These are phyloP conservation scores for Ogataea naganishii DNA, from an alignment of 805 yeast genomes.

Conservation along the genomic window DNA sequence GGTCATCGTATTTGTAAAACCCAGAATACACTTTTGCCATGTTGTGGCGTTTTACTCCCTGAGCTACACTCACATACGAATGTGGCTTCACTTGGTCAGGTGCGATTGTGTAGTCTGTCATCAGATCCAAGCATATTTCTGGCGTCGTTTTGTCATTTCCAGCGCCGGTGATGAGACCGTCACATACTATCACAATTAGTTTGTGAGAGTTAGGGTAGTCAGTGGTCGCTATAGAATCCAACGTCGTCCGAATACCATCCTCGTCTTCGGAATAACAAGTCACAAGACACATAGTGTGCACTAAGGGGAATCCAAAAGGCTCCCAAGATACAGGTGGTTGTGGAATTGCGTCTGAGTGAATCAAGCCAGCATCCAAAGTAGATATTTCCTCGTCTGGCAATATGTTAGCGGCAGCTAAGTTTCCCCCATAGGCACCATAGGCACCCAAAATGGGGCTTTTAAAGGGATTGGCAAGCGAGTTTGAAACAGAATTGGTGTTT, in stretches of 20 bases:
- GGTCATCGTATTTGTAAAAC: constrained; percentile 76
- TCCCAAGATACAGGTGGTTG: constrained; percentile 88
- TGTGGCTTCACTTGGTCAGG: constrained; percentile 69
- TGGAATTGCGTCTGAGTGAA: constrained; percentile 74
- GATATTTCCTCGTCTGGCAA: constrained; percentile 30
- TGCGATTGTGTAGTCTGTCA: constrained; percentile 68
- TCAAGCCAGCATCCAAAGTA: constrained; percentile 47
- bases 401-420: no score
- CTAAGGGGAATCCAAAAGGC: constrained; percentile 77
- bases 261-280: constrained; percentile 95
- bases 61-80: constrained; percentile 93
- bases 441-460: constrained; percentile 7
- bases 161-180: constrained; percentile 90
- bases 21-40: constrained; percentile 97
- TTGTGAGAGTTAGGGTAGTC: constrained; percentile 95
- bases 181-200: constrained; percentile 77
- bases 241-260: constrained; percentile 74
- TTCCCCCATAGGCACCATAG: constrained; percentile 18
- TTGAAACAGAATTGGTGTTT: constrained; percentile 13
- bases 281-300: constrained; percentile 66
- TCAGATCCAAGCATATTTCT: constrained; percentile 79
- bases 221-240: constrained; percentile 91
- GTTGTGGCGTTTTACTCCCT: constrained; percentile 90
- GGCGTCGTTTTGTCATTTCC: constrained; percentile 87
- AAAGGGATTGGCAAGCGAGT: constrained; percentile 25